Conservation (phyloP, 2,329 filamentous ascomycete genomes). For the Ceratocystis variospora region DNA sequence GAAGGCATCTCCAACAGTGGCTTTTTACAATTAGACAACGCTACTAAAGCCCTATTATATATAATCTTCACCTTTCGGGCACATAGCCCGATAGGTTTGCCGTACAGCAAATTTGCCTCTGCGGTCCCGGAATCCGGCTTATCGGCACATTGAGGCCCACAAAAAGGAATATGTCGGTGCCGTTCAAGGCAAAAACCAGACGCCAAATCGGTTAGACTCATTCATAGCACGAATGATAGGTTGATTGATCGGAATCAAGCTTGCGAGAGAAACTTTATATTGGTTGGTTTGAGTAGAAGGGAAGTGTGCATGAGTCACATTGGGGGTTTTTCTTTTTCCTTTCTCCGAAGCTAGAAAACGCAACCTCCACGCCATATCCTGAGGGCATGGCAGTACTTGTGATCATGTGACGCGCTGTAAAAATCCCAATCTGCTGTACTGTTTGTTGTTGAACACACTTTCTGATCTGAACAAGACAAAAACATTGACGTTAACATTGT, state of each 20-base stretch:
- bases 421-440: too few relatives aligned
- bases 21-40: neutral
- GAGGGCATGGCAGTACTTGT: too few relatives aligned
- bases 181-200: neutral
- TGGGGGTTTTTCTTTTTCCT: neutral
- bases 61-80: neutral
- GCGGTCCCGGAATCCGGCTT: constrained; percentile 8
- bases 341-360: too few relatives aligned
- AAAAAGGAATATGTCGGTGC: neutral
- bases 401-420: too few relatives aligned
- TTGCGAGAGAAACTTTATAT: neutral
- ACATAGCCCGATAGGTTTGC: neutral
- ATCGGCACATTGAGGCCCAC: constrained; percentile 2
- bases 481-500: too few relatives aligned
- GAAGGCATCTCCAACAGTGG: neutral
- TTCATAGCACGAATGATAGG: neutral
- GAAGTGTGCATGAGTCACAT: neutral
- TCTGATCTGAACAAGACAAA: too few relatives aligned
- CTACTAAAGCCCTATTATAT: neutral
- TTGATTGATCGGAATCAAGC: neutral
- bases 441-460: too few relatives aligned
- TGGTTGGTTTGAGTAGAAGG: neutral
- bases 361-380: too few relatives aligned
- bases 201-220: neutral
- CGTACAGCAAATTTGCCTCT: constrained; percentile 3